phyloP scores from a whole-genome alignment of 106 monocot genomes.

The Iris macrosiphon region DNA sequence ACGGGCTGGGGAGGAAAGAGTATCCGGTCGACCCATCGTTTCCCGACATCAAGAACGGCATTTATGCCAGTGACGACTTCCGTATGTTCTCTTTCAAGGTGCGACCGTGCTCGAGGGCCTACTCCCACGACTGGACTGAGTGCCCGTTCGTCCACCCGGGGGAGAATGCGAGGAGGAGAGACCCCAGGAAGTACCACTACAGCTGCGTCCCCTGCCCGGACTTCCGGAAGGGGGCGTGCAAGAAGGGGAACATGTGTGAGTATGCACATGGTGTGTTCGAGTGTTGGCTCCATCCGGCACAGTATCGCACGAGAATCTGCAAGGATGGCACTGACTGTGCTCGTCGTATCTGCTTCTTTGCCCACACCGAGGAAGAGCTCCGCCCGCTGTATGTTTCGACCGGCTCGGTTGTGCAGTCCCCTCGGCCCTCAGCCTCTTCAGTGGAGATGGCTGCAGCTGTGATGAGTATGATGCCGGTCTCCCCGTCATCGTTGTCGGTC shows the following conservation, averaged over 20 bases:
- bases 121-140: constrained; percentile 83
- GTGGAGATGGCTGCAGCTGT: constrained; percentile 38
- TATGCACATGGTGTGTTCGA: constrained; percentile 78
- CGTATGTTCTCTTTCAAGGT: constrained; percentile 74
- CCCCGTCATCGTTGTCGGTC: constrained; percentile 31
- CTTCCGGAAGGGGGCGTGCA: constrained; percentile 55
- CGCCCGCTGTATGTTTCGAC: constrained; percentile 47
- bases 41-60: constrained; percentile 66
- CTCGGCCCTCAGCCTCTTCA: too few species aligned
- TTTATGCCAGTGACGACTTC: constrained; percentile 62
- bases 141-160: constrained; percentile 79
- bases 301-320: constrained; percentile 62
- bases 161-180: constrained; percentile 60
- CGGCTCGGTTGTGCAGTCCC: constrained; percentile 50
- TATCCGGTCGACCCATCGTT: constrained; percentile 49
- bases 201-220: constrained; percentile 69
- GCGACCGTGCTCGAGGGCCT: constrained; percentile 63
- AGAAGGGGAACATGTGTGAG: constrained; percentile 56
- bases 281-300: constrained; percentile 78
- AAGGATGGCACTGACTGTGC: constrained; percentile 48
- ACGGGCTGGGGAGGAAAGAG: constrained; percentile 32
- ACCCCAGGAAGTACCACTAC: constrained; percentile 65
- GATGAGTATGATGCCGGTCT: constrained; percentile 39
- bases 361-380: constrained; percentile 54
- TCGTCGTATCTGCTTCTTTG: constrained; percentile 66